A percentile compares a stretch with the other conserved stretches of the same genome.
Conservation (phyloP, 306 rosid genomes). For the Leucaena leucocephala region DNA sequence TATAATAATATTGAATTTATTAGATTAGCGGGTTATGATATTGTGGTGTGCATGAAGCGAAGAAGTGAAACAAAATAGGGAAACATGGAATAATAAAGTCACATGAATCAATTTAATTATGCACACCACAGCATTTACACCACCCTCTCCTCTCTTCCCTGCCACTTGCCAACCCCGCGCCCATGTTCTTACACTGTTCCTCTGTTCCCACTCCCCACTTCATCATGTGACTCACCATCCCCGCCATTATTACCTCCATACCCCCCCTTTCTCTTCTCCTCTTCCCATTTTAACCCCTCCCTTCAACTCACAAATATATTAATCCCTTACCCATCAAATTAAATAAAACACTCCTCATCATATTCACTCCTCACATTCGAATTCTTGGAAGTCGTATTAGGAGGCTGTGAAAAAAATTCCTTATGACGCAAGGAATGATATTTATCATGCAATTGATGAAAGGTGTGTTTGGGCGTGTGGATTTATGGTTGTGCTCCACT, state of each 20-base stretch:
- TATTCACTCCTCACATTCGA: too few species aligned
- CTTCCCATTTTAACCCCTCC: not conserved
- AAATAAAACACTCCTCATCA: not conserved
- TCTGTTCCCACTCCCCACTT: not conserved
- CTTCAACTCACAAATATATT: not conserved
- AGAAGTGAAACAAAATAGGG: not conserved
- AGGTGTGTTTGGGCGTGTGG: not conserved
- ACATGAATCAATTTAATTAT: not conserved
- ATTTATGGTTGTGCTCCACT: not conserved
- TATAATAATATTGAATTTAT: too few species aligned
- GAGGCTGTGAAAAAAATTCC: too few species aligned
- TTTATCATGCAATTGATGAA: not conserved
- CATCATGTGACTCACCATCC: not conserved
- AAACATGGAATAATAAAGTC: not conserved
- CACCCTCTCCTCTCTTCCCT: not conserved
- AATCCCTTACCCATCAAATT: not conserved
- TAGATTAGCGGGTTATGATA: too few species aligned
- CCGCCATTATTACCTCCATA: slow-evolving; percentile 7
- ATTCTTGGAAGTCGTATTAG: too few species aligned
- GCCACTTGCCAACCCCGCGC: not conserved
- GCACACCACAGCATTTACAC: not conserved
- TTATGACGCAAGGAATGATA: not conserved
- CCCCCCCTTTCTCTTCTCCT: not conserved
- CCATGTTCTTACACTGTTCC: not conserved
- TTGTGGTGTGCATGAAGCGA: too few species aligned